Evolutionary conservation across 257 asterid species (phyloP).

Genomic region (Cruciata laevipes): DNA sequence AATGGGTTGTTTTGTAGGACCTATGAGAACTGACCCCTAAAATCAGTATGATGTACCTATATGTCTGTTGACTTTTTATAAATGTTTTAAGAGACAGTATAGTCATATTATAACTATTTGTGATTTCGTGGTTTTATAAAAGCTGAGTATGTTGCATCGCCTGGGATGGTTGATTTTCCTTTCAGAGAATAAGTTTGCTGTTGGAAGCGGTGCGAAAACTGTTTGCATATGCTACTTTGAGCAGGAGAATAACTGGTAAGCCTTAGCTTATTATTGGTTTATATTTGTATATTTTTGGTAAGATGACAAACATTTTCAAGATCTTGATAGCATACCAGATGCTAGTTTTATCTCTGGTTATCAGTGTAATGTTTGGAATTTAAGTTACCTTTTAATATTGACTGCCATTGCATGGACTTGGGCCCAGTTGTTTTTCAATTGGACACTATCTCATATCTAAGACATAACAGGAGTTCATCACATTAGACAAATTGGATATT

Average conservation of each 20-base stretch:
- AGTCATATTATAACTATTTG: neutral
- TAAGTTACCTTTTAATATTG: neutral
- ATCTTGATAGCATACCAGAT: neutral
- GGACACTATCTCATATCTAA: neutral
- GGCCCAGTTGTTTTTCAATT: neutral
- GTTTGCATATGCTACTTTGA: slow-evolving; percentile 97
- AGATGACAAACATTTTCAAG: neutral
- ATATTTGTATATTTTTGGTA: neutral
- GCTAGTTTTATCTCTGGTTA: neutral
- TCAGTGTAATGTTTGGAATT: neutral
- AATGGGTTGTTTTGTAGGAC: neutral
- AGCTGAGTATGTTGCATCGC: neutral
- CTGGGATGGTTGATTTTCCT: slow-evolving; percentile 10
- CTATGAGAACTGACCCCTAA: neutral
- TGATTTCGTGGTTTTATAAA: neutral
- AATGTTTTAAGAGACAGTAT: neutral
- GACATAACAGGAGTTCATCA: neutral
- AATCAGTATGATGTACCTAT: neutral
- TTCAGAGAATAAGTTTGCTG: slow-evolving; percentile 97
- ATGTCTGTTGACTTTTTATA: neutral
- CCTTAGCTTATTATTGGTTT: neutral
- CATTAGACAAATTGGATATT: neutral
- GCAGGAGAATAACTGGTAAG: slow-evolving; percentile 97
- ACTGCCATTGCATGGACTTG: neutral
- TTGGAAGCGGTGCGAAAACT: slow-evolving; percentile 99